Conservation (phyloP, 306 rosid species). For the Quercus alba region DNA sequence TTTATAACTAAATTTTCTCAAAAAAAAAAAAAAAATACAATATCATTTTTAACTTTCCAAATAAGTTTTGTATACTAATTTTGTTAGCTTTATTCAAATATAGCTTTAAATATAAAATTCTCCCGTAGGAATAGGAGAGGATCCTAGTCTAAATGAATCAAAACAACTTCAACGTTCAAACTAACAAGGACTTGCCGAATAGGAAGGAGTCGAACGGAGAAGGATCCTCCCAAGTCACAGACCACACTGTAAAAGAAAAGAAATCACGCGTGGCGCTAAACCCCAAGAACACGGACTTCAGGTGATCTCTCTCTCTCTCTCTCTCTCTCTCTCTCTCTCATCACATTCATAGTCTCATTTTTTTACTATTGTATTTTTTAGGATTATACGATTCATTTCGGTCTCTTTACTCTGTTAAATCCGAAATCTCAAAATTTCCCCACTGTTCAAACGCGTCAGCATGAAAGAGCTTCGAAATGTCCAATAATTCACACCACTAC, state of each 20-base stretch:
- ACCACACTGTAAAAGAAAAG: not conserved
- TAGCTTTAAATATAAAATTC: no score
- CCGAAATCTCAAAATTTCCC: not conserved
- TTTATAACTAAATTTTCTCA: rapidly evolving
- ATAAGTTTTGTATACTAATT: no score
- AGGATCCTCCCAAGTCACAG: not conserved
- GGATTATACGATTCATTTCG: not conserved
- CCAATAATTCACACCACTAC: conserved; percentile 9
- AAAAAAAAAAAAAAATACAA: no score
- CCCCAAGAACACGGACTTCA: not conserved
- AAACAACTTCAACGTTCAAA: not conserved
- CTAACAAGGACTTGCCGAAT: not conserved
- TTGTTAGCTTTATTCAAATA: no score
- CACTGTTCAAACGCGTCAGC: conserved; percentile 26
- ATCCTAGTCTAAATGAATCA: not conserved
- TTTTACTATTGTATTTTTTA: not conserved
- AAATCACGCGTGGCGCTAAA: not conserved
- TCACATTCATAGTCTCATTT: not conserved
- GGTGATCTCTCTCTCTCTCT: no score
- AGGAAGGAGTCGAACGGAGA: not conserved
- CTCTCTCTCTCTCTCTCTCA: no score
- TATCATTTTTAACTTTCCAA: no score
- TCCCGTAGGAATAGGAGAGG: not conserved
- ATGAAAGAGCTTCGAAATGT: conserved; percentile 17
- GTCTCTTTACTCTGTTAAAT: not conserved